Evolutionary conservation across 2,329 filamentous ascomycete species (phyloP), one percentile per base, ranked within the genome.

Genomic region (Penicillium griseofulvum): DNA sequence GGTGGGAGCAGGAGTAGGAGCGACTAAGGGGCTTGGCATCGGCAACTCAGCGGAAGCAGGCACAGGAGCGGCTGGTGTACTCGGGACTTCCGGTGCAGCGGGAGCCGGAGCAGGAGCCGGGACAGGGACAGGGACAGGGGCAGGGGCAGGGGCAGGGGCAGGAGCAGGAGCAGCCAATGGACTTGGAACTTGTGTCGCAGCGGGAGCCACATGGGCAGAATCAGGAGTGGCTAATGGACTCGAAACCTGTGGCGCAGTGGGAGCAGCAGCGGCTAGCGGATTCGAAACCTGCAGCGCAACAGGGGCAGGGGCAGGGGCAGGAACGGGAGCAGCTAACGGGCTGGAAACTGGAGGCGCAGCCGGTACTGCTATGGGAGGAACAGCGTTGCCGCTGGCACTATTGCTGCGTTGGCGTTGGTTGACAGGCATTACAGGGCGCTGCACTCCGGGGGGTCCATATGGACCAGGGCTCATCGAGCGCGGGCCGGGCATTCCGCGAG

Each of bases 371-470:
- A 57, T 59, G 5, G 60, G 61, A 7, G 65, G 67, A 39, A 65
- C 52, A n/a, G 68, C 60, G 17, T 67, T 70, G 42, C 72, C 70
- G 42, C 72, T 70, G 14, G 73, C 69, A 41, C 77, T 79, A 58
- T 79, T 78, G 62, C 77, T 80, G 51, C 76, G 68, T 56, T 69
- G 65, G 38, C 75, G 71, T 56, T 74, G 68, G 44, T 60, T 64
- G 34, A 60, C 65, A n/a, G 71, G 71, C 60, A 74, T 75, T 26
- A 71, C 64, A 5, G 76, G 76, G 33, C 71, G 68, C 33, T 73
- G 74, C 58, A 77, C 67, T 9, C 74, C 75, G 7, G 74, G 71
- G 17, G 63, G 65, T 33, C 75, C 74, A 43, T 78, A 76, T 3
- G 74, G 74, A 19, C 72, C 74, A 28, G 78, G 78, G 31, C 76